A percentile compares a stretch with the other conserved stretches of the same genome.
These are phyloP conservation scores for Euphorbia lathyris DNA, from an alignment of 345 rosid species.

Conservation along the genomic window DNA sequence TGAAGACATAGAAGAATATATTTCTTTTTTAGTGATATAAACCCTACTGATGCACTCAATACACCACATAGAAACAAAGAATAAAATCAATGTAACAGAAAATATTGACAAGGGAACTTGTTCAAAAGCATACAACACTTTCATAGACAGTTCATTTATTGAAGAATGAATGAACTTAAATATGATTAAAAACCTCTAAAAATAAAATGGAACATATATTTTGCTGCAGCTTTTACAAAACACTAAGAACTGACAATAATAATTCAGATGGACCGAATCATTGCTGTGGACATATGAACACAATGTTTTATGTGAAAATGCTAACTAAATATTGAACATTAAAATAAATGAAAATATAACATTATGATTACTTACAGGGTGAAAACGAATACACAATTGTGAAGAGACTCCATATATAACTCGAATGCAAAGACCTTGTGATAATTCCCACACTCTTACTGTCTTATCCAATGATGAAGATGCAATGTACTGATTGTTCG, in stretches of 20 bases:
- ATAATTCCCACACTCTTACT: conserved; percentile 95
- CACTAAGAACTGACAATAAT: background rate
- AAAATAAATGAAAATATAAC: conserved; percentile 5
- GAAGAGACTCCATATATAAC: conserved; percentile 85
- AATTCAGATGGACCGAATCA: background rate
- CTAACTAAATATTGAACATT: background rate
- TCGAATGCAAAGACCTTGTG: conserved; percentile 87
- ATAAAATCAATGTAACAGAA: background rate
- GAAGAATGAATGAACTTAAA: background rate
- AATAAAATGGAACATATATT: background rate
- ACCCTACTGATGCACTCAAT: background rate
- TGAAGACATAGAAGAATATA: background rate
- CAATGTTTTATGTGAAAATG: background rate
- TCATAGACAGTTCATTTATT: background rate
- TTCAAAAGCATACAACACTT: background rate
- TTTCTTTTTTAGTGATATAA: background rate
- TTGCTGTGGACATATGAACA: background rate
- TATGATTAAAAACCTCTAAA: background rate
- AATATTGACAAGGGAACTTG: background rate
- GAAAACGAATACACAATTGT: conserved; percentile 89
- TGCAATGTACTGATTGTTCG: conserved; percentile 93
- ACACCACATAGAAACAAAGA: background rate
- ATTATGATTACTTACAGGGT: conserved; percentile 64
- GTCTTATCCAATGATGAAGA: conserved; percentile 94
- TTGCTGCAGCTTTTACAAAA: background rate